Base-by-base conservation (phyloP, 495 filamentous ascomycete genomes). In the Xylaria telfairii region DNA sequence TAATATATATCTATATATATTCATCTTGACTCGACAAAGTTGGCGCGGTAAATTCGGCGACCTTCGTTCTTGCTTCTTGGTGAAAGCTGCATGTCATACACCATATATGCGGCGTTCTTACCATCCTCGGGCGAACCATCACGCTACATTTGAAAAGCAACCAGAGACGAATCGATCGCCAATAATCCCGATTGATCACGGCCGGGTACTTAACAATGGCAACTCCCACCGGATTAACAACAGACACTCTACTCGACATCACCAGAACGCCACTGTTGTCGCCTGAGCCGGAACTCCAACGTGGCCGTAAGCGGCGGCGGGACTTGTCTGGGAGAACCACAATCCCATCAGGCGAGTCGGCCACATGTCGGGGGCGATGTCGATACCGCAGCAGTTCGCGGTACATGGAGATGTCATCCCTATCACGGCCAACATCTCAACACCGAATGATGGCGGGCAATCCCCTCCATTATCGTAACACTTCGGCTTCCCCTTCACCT, bases 311-410 rank as follows among this genome's bases (percentile, higher is more conserved):
- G 73, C 73, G 81, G 32, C 72, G 72, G 7, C 76, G 80, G 12
- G 80, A 75, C 37, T 73, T 72, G 42, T 59, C 56, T 19, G 67
- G 71, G 56, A 64, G 68, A 24, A 24, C 73, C 32, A 54, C 73
- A 37, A 70, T 74, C 10, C 75, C 75, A n/a, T 80, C 81, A 12
- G 73, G 73, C 28, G 82, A 82, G 32, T 82, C 82, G 49, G 74
- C 77, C 61, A 81, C 77, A 30, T 78, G 80, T 47, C 77, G 82
- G 49, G 82, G 82, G 41, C 81, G 82, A 24, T 75, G 76, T 53
- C 76, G 82, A 32, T 74, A 78, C 57, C 80, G 82, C 32, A 83
- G 81, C 17, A 77, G 74, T 24, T 82, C 80, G 41, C 71, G 80
- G 24, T 70, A 70, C 49, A 26, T 79, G 30, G 74, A 80, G 26